These are phyloP conservation scores for Debaryomyces hansenii DNA, from an alignment of 805 yeast genomes.

Conservation along the genomic window DNA sequence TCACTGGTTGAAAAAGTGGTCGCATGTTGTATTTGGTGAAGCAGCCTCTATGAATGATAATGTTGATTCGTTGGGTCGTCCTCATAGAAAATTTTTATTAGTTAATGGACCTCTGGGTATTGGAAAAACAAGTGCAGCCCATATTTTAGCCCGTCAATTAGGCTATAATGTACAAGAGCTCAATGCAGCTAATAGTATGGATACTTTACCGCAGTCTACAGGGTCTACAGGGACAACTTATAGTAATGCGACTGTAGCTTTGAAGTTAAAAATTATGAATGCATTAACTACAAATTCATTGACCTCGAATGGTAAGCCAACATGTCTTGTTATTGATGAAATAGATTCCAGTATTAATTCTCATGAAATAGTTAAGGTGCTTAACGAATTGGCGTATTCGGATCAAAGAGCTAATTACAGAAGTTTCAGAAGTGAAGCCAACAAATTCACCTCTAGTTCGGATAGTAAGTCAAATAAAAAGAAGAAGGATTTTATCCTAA, in stretches of 20 bases:
- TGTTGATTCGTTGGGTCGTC: slow-evolving; percentile 34
- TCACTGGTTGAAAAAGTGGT: slow-evolving; percentile 44
- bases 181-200: slow-evolving; percentile 63
- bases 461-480: slow-evolving; percentile 22
- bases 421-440: slow-evolving; percentile 1
- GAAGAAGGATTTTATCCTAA: slow-evolving; percentile 43
- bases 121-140: slow-evolving; percentile 90
- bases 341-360: slow-evolving; percentile 56
- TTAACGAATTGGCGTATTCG: slow-evolving; percentile 60
- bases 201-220: slow-evolving; percentile 36
- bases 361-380: slow-evolving; percentile 36
- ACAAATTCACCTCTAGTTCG: slow-evolving; percentile 8
- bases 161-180: slow-evolving; percentile 82
- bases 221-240: slow-evolving; percentile 9
- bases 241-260: slow-evolving; percentile 26
- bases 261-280: slow-evolving; percentile 43
- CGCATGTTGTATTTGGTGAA: slow-evolving; percentile 30
- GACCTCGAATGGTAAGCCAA: slow-evolving; percentile 69
- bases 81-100: slow-evolving; percentile 58
- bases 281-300: slow-evolving; percentile 60
- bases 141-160: slow-evolving; percentile 75
- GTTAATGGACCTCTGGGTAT: slow-evolving; percentile 93
- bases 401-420: slow-evolving; percentile 53
- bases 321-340: slow-evolving; percentile 85
- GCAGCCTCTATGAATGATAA: slow-evolving; percentile 8